Evolutionary conservation across 768 basidiomycete species (phyloP).

Genomic region (Piloderma croceum): DNA sequence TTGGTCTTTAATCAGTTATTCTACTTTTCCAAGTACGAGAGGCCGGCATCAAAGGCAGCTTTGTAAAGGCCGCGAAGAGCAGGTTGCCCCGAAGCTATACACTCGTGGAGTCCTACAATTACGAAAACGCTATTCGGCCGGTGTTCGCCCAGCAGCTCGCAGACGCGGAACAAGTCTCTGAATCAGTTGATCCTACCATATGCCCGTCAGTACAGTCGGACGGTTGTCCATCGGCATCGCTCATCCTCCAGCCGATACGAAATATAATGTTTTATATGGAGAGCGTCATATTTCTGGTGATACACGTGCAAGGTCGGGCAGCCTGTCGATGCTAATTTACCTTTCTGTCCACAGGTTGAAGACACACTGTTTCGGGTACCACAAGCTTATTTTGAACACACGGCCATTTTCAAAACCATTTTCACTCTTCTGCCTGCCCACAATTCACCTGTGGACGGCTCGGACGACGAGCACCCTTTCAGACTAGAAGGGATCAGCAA

Average conservation of each 20-base stretch:
- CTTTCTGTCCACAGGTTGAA: slow-evolving; percentile 2
- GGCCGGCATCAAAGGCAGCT: no score
- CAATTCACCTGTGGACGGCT: slow-evolving; percentile 2
- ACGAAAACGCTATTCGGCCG: no score
- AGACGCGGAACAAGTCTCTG: no score
- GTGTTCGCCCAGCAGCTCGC: not conserved
- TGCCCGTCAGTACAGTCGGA: no score
- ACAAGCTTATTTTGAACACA: slow-evolving; percentile 26
- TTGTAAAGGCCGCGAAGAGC: no score
- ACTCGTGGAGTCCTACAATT: no score
- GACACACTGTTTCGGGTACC: slow-evolving; percentile 9
- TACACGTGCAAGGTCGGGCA: not conserved
- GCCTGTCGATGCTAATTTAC: no score
- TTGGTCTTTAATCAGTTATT: not conserved
- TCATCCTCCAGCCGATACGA: no score
- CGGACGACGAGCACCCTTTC: slow-evolving; percentile 2
- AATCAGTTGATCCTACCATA: no score
- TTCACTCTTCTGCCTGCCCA: slow-evolving; percentile 8
- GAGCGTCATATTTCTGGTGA: slow-evolving; percentile 4
- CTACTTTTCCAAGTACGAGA: no score
- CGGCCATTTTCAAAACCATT: slow-evolving; percentile 13
- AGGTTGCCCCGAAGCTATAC: no score
- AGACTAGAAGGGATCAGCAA: not conserved
- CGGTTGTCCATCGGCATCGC: no score
- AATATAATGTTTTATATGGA: slow-evolving; percentile 2